Percentiles rank a stretch among this genome's conserved stretches.
phyloP scores from a whole-genome alignment of 208 protist genomes.

The Leishmania martiniquensis region DNA sequence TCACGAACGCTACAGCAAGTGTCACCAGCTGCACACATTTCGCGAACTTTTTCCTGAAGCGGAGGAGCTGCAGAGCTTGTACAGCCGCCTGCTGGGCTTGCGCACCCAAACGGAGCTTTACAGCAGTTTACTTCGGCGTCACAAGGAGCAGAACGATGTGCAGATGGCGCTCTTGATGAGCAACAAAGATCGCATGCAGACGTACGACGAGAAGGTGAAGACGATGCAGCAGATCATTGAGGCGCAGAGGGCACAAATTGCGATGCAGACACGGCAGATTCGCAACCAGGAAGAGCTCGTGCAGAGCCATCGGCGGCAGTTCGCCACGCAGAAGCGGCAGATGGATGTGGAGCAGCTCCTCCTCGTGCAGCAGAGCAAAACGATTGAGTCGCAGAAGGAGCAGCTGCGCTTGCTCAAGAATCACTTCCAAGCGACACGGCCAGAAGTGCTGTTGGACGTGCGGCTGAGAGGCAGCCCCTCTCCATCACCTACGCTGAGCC shows the following conservation, averaged over 20 bases:
- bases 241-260: constrained; percentile 74
- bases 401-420: constrained; percentile 30
- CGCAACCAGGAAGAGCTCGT: constrained; percentile 76
- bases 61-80: constrained; percentile 78
- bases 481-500: neutral
- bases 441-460: constrained; percentile 24
- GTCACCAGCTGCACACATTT: constrained; percentile 61
- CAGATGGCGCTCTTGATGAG: constrained; percentile 77
- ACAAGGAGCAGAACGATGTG: constrained; percentile 90
- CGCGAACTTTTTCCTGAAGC: constrained; percentile 77
- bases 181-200: constrained; percentile 80
- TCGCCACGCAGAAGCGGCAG: constrained; percentile 63
- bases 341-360: constrained; percentile 35
- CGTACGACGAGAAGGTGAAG: constrained; percentile 80
- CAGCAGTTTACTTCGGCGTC: constrained; percentile 76
- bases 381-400: constrained; percentile 36
- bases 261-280: constrained; percentile 71
- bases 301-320: constrained; percentile 66
- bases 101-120: constrained; percentile 83
- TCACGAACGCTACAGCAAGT: constrained; percentile 68
- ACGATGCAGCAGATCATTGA: constrained; percentile 89
- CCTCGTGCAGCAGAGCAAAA: constrained; percentile 34
- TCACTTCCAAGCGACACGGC: constrained; percentile 24
- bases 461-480: neutral
- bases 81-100: constrained; percentile 70